These are phyloP conservation scores for Cryptosporidium bovis DNA, from an alignment of 169 alveolate genomes.

Conservation along the genomic window DNA sequence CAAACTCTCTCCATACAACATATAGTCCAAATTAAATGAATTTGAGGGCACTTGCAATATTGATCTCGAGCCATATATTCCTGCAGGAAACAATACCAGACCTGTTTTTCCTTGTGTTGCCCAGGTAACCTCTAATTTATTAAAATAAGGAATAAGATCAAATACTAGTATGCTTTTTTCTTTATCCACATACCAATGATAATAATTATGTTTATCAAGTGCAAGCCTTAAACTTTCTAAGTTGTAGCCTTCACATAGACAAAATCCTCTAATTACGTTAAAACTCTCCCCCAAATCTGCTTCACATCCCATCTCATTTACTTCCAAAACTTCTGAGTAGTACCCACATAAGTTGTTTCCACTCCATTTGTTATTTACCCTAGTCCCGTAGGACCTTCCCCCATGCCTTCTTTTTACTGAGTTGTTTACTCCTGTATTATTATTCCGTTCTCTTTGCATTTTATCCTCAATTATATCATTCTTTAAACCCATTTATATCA, in stretches of 20 bases:
- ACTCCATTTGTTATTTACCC: conserved; percentile 8
- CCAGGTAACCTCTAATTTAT: conserved; percentile 66
- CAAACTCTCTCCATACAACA: neutral
- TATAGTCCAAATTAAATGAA: neutral
- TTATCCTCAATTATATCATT: too few species aligned
- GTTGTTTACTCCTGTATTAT: too few species aligned
- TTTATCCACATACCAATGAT: conserved; percentile 68
- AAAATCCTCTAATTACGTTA: conserved; percentile 64
- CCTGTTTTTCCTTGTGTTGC: conserved; percentile 61
- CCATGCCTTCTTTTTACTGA: conserved; percentile 12
- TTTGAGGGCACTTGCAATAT: neutral
- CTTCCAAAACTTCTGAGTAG: neutral
- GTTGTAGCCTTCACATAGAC: conserved; percentile 61
- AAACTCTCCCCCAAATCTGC: conserved; percentile 23
- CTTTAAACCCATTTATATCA: too few species aligned
- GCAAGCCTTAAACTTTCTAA: conserved; percentile 39
- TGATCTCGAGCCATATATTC: conserved; percentile 17
- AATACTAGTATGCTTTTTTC: conserved; percentile 47
- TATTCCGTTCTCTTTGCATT: too few species aligned
- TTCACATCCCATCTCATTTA: neutral
- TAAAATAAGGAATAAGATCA: conserved; percentile 53
- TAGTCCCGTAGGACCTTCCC: conserved; percentile 8
- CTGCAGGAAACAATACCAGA: conserved; percentile 63
- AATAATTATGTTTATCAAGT: conserved; percentile 44
- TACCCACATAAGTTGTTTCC: conserved; percentile 7